These are phyloP conservation scores for Microcyclospora tardicrescens DNA, from an alignment of 2,329 filamentous ascomycete genomes.

Conservation along the genomic window DNA sequence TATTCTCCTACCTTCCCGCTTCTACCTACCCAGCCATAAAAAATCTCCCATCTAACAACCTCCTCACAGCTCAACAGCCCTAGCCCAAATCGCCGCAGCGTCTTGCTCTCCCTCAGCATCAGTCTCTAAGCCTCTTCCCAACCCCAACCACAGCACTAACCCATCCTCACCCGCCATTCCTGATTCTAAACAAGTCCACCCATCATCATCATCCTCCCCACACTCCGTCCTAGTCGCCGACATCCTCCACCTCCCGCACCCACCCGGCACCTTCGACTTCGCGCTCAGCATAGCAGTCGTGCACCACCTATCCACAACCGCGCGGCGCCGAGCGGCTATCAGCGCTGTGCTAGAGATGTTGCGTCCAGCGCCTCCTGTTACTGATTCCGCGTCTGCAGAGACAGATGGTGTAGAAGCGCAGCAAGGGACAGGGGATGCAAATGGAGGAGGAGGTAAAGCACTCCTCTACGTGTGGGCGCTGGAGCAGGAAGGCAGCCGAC, in stretches of 20 bases:
- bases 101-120: constrained; percentile 26
- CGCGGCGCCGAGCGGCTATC: constrained; percentile 61
- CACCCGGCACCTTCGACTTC: constrained; percentile 57
- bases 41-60: background rate
- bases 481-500: constrained; percentile 73
- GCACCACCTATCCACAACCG: constrained; percentile 75
- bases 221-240: constrained; percentile 69
- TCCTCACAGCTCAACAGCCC: constrained; percentile 41
- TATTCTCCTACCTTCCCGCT: constrained; percentile 33
- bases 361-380: constrained; percentile 11
- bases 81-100: constrained; percentile 42
- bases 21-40: constrained; percentile 7
- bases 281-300: constrained; percentile 88
- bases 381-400: no score
- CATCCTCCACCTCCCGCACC: constrained; percentile 71
- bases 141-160: no score
- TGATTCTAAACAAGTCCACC: no score
- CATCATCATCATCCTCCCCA: constrained; percentile 19
- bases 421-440: no score
- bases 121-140: constrained; percentile 15
- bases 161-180: no score
- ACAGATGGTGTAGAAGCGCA: no score
- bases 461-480: constrained; percentile 92
- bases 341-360: constrained; percentile 57
- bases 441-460: constrained; percentile 49